These are phyloP conservation scores for Tardiomyces depauwii DNA, from an alignment of 1,139 yeast genomes.

Conservation along the genomic window DNA sequence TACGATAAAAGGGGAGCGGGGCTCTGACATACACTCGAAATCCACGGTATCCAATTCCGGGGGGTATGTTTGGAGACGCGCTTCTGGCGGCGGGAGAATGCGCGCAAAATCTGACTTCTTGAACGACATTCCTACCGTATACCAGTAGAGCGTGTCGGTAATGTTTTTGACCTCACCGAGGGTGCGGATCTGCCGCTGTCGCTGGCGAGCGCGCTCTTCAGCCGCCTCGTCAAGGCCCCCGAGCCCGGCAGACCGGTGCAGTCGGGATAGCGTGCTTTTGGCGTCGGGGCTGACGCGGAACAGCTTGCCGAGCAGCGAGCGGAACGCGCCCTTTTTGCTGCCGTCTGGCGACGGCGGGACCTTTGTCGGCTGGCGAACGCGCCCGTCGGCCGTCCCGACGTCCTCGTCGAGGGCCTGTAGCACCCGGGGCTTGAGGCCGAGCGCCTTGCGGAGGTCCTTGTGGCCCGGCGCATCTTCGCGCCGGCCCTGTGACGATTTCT, in stretches of 20 bases:
- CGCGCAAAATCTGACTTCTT: slow-evolving; percentile 23
- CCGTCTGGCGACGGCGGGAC: neutral
- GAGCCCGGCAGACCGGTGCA: neutral
- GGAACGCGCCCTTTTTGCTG: neutral
- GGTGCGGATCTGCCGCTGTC: slow-evolving; percentile 4
- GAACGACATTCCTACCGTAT: slow-evolving; percentile 21
- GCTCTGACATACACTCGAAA: slow-evolving; percentile 6
- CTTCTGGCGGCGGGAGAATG: slow-evolving; percentile 17
- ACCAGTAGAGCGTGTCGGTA: slow-evolving; percentile 24
- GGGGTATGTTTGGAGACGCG: slow-evolving; percentile 9
- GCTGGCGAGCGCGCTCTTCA: slow-evolving; percentile 1
- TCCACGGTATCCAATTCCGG: slow-evolving; percentile 9
- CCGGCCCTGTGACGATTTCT: neutral
- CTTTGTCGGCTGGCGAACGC: neutral
- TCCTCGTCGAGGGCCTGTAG: neutral
- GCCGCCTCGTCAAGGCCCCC: neutral
- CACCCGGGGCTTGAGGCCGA: neutral
- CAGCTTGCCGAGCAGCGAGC: slow-evolving; percentile 8
- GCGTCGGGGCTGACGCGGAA: slow-evolving; percentile 2
- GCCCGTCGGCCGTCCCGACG: neutral
- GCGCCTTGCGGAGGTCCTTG: neutral
- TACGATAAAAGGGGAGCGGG: no score
- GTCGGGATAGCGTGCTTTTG: neutral
- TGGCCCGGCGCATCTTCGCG: neutral
- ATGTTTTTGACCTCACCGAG: slow-evolving; percentile 1